Percentiles rank a stretch among this genome's conserved stretches.
Evolutionary conservation across 805 yeast genomes (phyloP).

Genomic region (Nakazawaea ambrosiae): DNA sequence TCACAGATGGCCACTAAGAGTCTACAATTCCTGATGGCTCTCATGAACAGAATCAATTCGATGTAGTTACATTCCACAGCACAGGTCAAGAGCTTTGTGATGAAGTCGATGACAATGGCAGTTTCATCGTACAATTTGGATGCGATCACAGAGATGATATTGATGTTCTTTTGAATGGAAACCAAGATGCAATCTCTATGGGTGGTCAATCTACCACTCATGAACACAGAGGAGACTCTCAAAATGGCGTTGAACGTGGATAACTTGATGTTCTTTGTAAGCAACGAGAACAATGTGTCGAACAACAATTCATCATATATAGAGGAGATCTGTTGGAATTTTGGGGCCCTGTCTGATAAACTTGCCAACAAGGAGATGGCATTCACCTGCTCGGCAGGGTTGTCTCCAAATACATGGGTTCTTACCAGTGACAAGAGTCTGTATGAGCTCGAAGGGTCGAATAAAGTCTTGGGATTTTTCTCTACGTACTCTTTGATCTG

Average conservation of each 20-base stretch:
- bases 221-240: constrained; percentile 23
- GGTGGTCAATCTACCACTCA: constrained; percentile 17
- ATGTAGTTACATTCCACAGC: constrained; percentile 5
- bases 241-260: constrained; percentile 40
- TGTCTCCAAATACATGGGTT: constrained; percentile 35
- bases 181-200: constrained; percentile 9
- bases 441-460: neutral
- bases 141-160: constrained; percentile 9
- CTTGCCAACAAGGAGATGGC: constrained; percentile 48
- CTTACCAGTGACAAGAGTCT: constrained; percentile 20
- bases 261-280: constrained; percentile 33
- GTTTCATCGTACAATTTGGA: constrained; percentile 4
- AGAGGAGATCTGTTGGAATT: constrained; percentile 24
- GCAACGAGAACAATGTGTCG: constrained; percentile 32
- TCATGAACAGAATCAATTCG: constrained; percentile 34
- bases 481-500: constrained; percentile 3
- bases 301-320: constrained; percentile 35
- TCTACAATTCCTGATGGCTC: constrained; percentile 38
- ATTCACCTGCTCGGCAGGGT: constrained; percentile 44
- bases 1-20: constrained; percentile 23
- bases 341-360: constrained; percentile 39
- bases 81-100: constrained; percentile 12
- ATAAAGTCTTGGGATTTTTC: constrained; percentile 3
- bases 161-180: constrained; percentile 3
- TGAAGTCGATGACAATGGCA: neutral